Evolutionary conservation across 371 early-diverging fungal species (phyloP).

Genomic region (Smittium mucronatum): DNA sequence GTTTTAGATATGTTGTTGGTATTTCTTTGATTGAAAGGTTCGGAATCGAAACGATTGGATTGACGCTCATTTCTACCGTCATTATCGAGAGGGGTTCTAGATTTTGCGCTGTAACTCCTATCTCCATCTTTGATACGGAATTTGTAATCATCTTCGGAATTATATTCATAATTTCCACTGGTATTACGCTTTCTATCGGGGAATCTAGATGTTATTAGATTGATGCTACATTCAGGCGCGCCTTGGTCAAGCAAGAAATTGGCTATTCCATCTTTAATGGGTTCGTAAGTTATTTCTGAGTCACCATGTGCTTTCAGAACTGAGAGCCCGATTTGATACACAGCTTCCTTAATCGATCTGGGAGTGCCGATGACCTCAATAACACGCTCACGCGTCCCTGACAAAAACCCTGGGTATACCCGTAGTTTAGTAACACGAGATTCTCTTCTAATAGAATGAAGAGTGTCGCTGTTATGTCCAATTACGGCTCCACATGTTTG

Average conservation of each 20-base stretch:
- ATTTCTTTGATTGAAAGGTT: too few species aligned
- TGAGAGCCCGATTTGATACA: slow-evolving; percentile 22
- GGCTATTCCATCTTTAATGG: slow-evolving; percentile 29
- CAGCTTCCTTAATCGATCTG: slow-evolving; percentile 19
- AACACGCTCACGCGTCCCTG: slow-evolving; percentile 31
- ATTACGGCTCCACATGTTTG: slow-evolving; percentile 33
- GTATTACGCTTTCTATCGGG: too few species aligned
- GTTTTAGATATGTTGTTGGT: too few species aligned
- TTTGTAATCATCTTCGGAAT: too few species aligned
- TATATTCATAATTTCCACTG: too few species aligned
- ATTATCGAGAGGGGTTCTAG: too few species aligned
- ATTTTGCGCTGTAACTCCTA: too few species aligned
- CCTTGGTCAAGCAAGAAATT: slow-evolving; percentile 30
- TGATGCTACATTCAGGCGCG: slow-evolving; percentile 11
- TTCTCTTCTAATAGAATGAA: slow-evolving; percentile 25
- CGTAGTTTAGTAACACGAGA: slow-evolving; percentile 26
- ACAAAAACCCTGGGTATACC: slow-evolving; percentile 32
- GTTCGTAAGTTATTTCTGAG: slow-evolving; percentile 23
- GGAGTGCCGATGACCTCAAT: slow-evolving; percentile 34
- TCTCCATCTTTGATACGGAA: too few species aligned
- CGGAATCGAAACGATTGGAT: too few species aligned
- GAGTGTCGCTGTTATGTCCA: slow-evolving; percentile 33
- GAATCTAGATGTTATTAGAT: too few species aligned
- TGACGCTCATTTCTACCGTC: too few species aligned
- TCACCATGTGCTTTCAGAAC: slow-evolving; percentile 29